Evolutionary conservation across 1,284 basidiomycete species (phyloP).

Genomic region (Heterobasidion annosum): DNA sequence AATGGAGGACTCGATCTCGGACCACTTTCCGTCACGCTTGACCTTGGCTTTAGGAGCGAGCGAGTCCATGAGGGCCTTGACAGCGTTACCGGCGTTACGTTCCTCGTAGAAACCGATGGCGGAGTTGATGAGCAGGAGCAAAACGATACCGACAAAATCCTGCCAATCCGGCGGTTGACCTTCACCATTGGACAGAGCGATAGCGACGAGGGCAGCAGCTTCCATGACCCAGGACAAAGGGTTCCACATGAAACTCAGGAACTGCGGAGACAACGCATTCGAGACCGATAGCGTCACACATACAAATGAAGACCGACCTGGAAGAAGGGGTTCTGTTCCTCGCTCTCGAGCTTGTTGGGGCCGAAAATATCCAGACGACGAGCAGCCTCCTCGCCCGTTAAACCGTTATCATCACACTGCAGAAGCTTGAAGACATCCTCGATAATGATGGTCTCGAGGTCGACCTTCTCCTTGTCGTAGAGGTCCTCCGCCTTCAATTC

Average conservation of each 20-base stretch:
- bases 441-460: conserved; percentile 93
- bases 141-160: conserved; percentile 95
- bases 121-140: conserved; percentile 91
- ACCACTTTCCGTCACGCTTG: conserved; percentile 77
- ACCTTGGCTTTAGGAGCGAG: conserved; percentile 95
- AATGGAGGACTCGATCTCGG: conserved; percentile 80
- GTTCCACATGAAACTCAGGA: conserved; percentile 98
- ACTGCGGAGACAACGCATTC: conserved; percentile 40
- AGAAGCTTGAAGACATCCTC: conserved; percentile 96
- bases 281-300: neutral
- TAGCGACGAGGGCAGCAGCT: conserved; percentile 92
- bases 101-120: conserved; percentile 98
- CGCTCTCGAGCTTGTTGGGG: conserved; percentile 90
- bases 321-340: conserved; percentile 81
- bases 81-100: conserved; percentile 93
- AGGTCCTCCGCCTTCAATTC: conserved; percentile 91
- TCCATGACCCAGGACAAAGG: conserved; percentile 99
- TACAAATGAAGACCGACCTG: conserved; percentile 42
- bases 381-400: conserved; percentile 63
- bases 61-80: conserved; percentile 99
- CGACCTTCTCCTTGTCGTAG: conserved; percentile 98
- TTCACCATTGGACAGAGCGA: conserved; percentile 92
- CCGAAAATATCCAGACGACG: conserved; percentile 94
- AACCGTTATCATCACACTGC: conserved; percentile 81
- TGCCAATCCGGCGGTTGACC: conserved; percentile 87